Conservation (phyloP, 257 asterid genomes). For the Thymus quinquecostatus region DNA sequence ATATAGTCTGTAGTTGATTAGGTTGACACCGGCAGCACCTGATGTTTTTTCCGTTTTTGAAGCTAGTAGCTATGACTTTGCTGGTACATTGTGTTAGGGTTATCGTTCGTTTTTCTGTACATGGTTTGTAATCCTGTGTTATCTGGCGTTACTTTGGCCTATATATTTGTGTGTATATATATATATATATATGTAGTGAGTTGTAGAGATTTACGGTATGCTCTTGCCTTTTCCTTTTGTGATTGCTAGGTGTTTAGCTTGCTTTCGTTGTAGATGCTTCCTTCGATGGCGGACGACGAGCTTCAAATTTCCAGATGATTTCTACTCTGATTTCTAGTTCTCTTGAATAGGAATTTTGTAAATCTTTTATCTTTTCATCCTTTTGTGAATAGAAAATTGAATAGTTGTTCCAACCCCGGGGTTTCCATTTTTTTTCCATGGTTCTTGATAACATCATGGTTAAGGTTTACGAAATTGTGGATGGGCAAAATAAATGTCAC, state of each 20-base stretch:
- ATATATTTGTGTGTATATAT: constrained; percentile 8
- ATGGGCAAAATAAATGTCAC: no score
- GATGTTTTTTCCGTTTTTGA: not conserved
- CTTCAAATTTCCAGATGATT: not conserved
- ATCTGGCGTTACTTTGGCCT: not conserved
- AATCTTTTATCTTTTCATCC: not conserved
- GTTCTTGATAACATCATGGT: no score
- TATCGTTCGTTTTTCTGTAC: constrained; percentile 18
- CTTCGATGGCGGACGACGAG: constrained; percentile 26
- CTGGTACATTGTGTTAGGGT: constrained; percentile 3
- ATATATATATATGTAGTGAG: not conserved
- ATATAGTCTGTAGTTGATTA: constrained; percentile 27
- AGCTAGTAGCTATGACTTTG: constrained; percentile 13
- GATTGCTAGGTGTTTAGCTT: constrained; percentile 30
- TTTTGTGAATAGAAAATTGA: not conserved
- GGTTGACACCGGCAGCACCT: constrained; percentile 24
- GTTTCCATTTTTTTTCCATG: not conserved
- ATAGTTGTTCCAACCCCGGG: not conserved
- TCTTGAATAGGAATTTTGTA: not conserved
- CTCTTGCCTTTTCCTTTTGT: constrained; percentile 6
- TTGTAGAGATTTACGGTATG: constrained; percentile 18
- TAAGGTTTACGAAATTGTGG: no score
- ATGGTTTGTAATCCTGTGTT: constrained; percentile 26
- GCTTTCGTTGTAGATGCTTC: constrained; percentile 29
- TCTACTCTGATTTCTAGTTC: not conserved